These are phyloP conservation scores for Chalciporus piperatoides DNA, from an alignment of 1,284 basidiomycete species.

Conservation along the genomic window DNA sequence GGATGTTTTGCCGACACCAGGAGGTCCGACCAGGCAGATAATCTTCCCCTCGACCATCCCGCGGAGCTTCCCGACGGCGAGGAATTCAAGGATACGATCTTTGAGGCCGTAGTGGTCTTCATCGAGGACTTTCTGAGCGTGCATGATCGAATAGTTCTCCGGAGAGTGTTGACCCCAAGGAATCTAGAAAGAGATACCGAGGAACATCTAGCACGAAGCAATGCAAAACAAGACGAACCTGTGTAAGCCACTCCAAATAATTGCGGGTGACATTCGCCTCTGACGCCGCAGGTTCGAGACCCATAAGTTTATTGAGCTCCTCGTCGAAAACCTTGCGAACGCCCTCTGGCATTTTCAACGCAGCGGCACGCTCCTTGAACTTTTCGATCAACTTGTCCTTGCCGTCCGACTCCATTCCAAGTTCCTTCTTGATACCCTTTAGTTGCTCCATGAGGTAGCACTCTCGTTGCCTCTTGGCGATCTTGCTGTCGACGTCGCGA, in stretches of 20 bases:
- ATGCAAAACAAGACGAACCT: slow-evolving; percentile 40
- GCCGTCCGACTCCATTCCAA: slow-evolving; percentile 96
- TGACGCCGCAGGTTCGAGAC: slow-evolving; percentile 88
- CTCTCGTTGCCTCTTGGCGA: slow-evolving; percentile 95
- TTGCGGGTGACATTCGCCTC: slow-evolving; percentile 97
- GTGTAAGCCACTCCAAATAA: slow-evolving; percentile 95
- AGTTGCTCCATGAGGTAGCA: slow-evolving; percentile 99
- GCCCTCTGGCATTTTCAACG: slow-evolving; percentile 88
- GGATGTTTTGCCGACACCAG: slow-evolving; percentile 94
- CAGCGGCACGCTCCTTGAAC: slow-evolving; percentile 87
- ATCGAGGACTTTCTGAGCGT: slow-evolving; percentile 85
- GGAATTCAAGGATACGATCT: slow-evolving; percentile 95
- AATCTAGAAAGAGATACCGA: slow-evolving; percentile 45
- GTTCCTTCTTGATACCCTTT: slow-evolving; percentile 98
- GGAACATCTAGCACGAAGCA: not conserved
- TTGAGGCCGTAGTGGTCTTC: slow-evolving; percentile 97
- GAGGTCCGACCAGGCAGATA: slow-evolving; percentile 93
- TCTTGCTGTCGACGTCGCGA: slow-evolving; percentile 94
- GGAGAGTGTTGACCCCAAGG: slow-evolving; percentile 96
- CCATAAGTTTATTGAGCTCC: slow-evolving; percentile 89
- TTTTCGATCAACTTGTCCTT: slow-evolving; percentile 98
- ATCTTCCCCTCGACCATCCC: slow-evolving; percentile 99
- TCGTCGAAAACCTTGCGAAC: slow-evolving; percentile 97
- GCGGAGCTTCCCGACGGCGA: slow-evolving; percentile 94
- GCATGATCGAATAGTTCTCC: slow-evolving; percentile 89